A percentile compares a stretch with the other conserved stretches of the same genome.
Conservation (phyloP, 1,139 yeast genomes). For the Wickerhamiella infanticola region DNA sequence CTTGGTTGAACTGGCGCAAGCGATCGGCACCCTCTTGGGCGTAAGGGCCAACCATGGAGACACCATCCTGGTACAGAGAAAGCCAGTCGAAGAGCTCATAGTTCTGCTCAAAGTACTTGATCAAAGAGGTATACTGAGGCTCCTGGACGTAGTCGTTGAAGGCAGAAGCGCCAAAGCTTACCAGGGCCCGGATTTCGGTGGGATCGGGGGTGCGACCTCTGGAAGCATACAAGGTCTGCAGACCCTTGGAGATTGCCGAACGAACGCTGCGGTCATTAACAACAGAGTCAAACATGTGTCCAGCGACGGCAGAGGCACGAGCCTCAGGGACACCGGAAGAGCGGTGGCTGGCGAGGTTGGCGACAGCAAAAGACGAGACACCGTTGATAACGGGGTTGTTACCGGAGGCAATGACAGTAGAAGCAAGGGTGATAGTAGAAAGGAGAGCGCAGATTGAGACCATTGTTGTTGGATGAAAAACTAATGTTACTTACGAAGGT, state of each 20-base stretch:
- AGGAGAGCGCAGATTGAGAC: slow-evolving; percentile 6
- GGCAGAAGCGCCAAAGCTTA: slow-evolving; percentile 12
- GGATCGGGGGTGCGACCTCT: slow-evolving; percentile 10
- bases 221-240: slow-evolving; percentile 10
- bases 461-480: slow-evolving; percentile 5
- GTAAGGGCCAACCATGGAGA: slow-evolving; percentile 3
- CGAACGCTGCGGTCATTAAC: slow-evolving; percentile 10
- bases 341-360: slow-evolving; percentile 8
- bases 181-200: slow-evolving; percentile 7
- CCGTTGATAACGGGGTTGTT: slow-evolving; percentile 3
- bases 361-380: slow-evolving; percentile 7
- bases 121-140: slow-evolving; percentile 15
- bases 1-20: slow-evolving; percentile 11
- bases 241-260: slow-evolving; percentile 11
- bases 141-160: slow-evolving; percentile 14
- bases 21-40: neutral
- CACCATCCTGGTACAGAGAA: slow-evolving; percentile 6
- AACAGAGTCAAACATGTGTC: slow-evolving; percentile 13
- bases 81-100: slow-evolving; percentile 15
- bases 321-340: slow-evolving; percentile 11
- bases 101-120: slow-evolving; percentile 15
- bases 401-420: slow-evolving; percentile 9
- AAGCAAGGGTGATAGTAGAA: slow-evolving; percentile 5
- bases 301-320: slow-evolving; percentile 17
- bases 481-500: neutral